phyloP scores from a whole-genome alignment of 768 basidiomycete genomes.

The Leccinum sublutescens region DNA sequence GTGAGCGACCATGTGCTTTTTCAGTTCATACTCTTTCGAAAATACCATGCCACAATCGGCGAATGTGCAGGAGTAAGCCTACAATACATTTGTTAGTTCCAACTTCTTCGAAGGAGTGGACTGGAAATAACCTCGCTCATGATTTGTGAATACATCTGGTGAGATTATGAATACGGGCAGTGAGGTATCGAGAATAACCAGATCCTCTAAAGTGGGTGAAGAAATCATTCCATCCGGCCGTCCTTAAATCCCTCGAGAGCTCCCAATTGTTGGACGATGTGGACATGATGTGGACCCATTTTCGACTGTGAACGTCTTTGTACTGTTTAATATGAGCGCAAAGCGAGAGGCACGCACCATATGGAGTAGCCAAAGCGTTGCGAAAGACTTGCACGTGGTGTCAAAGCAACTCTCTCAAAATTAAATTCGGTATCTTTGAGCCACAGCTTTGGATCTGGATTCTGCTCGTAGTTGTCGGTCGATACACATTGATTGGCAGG shows the following conservation, averaged over 20 bases:
- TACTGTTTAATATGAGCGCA: background rate
- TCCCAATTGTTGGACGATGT: slow-evolving; percentile 4
- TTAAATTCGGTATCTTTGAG: background rate
- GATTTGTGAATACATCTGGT: background rate
- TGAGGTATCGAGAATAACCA: slow-evolving; percentile 11
- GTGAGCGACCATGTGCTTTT: slow-evolving; percentile 12
- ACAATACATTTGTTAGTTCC: background rate
- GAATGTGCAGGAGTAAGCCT: slow-evolving; percentile 7
- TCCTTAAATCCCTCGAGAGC: slow-evolving; percentile 15
- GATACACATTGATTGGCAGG: background rate
- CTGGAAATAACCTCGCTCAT: slow-evolving; percentile 11
- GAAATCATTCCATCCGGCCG: background rate
- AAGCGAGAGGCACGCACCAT: slow-evolving; percentile 1
- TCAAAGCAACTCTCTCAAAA: slow-evolving; percentile 3
- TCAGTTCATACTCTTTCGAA: slow-evolving; percentile 5
- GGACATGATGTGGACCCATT: background rate
- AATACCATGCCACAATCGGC: slow-evolving; percentile 6
- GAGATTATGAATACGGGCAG: background rate
- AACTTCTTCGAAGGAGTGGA: background rate
- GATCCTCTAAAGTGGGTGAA: slow-evolving; percentile 4
- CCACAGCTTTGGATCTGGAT: background rate
- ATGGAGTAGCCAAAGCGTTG: background rate
- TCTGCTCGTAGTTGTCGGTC: background rate
- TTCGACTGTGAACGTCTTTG: slow-evolving; percentile 1
- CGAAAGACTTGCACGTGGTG: background rate